These are phyloP conservation scores for Ambrosiella cleistominuta DNA, from an alignment of 2,329 filamentous ascomycete genomes.

Conservation along the genomic window DNA sequence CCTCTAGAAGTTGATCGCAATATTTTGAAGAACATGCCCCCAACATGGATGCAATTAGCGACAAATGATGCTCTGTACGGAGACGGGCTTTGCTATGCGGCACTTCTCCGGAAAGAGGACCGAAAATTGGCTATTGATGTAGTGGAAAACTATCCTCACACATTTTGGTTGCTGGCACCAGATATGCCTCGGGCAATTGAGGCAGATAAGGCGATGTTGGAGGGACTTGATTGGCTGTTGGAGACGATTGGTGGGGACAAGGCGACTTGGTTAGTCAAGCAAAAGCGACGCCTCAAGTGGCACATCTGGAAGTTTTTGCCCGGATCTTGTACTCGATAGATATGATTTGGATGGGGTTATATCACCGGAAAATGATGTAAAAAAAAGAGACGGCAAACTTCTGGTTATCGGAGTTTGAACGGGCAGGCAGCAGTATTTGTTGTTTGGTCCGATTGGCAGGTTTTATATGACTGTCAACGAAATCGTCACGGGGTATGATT, in stretches of 20 bases:
- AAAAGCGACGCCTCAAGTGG: not conserved
- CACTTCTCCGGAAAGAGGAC: conserved; percentile 23
- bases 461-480: no score
- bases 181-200: conserved; percentile 23
- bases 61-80: conserved; percentile 34
- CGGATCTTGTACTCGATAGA: no score
- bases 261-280: not conserved
- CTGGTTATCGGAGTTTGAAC: no score
- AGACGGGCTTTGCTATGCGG: conserved; percentile 33
- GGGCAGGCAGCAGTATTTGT: no score
- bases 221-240: conserved; percentile 23
- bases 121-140: conserved; percentile 26
- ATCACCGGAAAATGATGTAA: no score
- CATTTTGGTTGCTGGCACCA: conserved; percentile 33
- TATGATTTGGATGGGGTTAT: no score
- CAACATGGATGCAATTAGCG: conserved; percentile 31
- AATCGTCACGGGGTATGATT: no score
- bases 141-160: conserved; percentile 31
- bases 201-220: conserved; percentile 26
- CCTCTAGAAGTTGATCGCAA: conserved; percentile 23
- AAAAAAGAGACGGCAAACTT: no score
- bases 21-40: conserved; percentile 21
- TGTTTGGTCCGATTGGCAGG: no score
- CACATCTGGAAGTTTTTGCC: not conserved
- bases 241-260: not conserved